Evolutionary conservation across 352 stramenopile species (phyloP), one percentile per base, ranked within the genome.

Genomic region (Phytophthora fragariaefolia): DNA sequence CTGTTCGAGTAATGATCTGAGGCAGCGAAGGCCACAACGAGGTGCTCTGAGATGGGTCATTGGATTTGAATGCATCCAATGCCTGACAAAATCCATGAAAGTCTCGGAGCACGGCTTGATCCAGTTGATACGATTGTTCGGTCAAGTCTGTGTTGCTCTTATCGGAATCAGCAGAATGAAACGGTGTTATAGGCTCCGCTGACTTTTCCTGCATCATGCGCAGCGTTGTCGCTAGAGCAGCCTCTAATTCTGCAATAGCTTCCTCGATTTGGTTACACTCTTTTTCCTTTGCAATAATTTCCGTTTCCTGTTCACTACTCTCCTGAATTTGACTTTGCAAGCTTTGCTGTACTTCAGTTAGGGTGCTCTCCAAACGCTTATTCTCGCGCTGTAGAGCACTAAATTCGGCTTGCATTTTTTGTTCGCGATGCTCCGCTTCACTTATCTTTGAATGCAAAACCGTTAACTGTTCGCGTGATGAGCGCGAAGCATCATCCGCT

Each of bases 161-260:
- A 47, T 24, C n/a, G n/a, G 17, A 15, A 15, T 51, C 24, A 24
- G 4, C 43, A 7, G 1, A 20, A 4, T 54, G 6, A 15, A 36
- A 12, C 34, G n/a, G n/a, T n/a, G n/a, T n/a, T 18, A 42, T 8
- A 2, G 4, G 26, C 7, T 60, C 42, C 27, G 20, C 1, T 20
- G 30, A 22, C 12, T 63, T 63, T 0, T 43, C 42, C 13, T 34
- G 4, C 18, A 77, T 66, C 27, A 73, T 65, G 1, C 27, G 22
- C 9, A 71, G 20, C 1, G 68, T 48, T 18, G 55, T 58, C 0
- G 24, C 52, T 13, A 84, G 20, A 15, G 73, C 74, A 15, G 78
- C 64, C 18, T 90, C 68, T 36, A 89, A 50, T 26, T 86, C 69
- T 18, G 55, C 64, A 22, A 81, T 34, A 5, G 38, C 40, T 22